phyloP scores from a whole-genome alignment of 2,329 filamentous ascomycete species.

The Sporothrix curviconia region DNA sequence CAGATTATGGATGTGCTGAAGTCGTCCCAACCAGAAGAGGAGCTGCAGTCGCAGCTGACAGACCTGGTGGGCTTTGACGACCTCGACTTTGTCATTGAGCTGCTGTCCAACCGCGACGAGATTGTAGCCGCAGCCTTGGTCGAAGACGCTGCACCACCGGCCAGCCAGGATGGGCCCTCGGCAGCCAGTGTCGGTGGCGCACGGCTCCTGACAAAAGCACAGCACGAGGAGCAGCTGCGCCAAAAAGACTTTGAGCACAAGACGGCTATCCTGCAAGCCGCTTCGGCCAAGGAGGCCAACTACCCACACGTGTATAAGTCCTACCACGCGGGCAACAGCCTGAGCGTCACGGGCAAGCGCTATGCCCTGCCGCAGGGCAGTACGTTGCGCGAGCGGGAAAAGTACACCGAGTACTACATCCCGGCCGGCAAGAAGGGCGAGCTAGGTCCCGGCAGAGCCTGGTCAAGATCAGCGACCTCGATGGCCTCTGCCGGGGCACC shows the following conservation, averaged over 20 bases:
- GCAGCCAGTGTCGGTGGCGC: slow-evolving; percentile 23
- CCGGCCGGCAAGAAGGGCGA: slow-evolving; percentile 75
- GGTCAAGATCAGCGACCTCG: slow-evolving; percentile 72
- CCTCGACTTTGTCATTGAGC: slow-evolving; percentile 83
- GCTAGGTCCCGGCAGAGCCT: slow-evolving; percentile 68
- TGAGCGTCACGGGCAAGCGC: slow-evolving; percentile 72
- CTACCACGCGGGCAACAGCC: slow-evolving; percentile 76
- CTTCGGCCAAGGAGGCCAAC: slow-evolving; percentile 63
- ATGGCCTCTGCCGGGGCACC: slow-evolving; percentile 81
- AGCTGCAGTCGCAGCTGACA: slow-evolving; percentile 82
- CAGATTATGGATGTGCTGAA: slow-evolving; percentile 71
- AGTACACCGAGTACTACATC: slow-evolving; percentile 84
- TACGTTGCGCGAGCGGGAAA: slow-evolving; percentile 60
- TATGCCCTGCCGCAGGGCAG: slow-evolving; percentile 77
- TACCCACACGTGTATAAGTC: slow-evolving; percentile 93
- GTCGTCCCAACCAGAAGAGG: slow-evolving; percentile 65
- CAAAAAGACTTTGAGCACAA: slow-evolving; percentile 80
- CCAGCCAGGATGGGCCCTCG: background rate
- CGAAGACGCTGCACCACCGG: slow-evolving; percentile 26
- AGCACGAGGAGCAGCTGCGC: slow-evolving; percentile 72
- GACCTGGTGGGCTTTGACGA: slow-evolving; percentile 92
- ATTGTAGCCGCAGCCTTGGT: slow-evolving; percentile 44
- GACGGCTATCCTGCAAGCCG: slow-evolving; percentile 60
- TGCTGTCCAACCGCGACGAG: slow-evolving; percentile 70
- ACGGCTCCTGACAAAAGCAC: slow-evolving; percentile 63